A percentile compares a stretch with the other conserved stretches of the same genome.
These are phyloP conservation scores for Lactarius deliciosus DNA, from an alignment of 768 basidiomycete genomes.

Conservation along the genomic window DNA sequence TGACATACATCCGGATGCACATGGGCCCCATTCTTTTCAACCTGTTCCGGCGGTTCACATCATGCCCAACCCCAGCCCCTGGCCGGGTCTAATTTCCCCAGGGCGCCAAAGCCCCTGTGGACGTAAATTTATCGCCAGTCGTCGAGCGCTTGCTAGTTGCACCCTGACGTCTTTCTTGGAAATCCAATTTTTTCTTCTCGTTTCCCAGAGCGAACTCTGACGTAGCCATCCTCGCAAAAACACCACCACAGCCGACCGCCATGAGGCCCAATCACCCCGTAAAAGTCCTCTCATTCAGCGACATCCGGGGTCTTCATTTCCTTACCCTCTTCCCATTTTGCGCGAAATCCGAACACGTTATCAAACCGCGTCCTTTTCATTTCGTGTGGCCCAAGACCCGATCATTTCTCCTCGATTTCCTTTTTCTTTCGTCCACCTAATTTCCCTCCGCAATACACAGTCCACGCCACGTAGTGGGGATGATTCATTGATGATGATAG, in stretches of 20 bases:
- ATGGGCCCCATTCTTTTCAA: not conserved
- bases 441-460: constrained; percentile 1
- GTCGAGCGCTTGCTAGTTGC: constrained; percentile 12
- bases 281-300: not conserved
- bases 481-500: not conserved
- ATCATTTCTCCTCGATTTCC: constrained; percentile 11
- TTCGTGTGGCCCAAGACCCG: not conserved
- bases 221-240: constrained; percentile 21
- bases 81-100: constrained; percentile 23
- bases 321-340: not conserved
- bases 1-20: not conserved
- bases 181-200: constrained; percentile 1
- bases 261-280: constrained; percentile 21
- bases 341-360: constrained; percentile 19
- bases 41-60: not conserved
- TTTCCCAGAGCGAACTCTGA: constrained; percentile 22
- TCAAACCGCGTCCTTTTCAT: constrained; percentile 12
- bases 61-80: constrained; percentile 1
- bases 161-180: constrained; percentile 9
- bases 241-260: constrained; percentile 11
- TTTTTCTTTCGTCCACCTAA: constrained; percentile 8
- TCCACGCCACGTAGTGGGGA: not conserved
- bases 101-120: constrained; percentile 15
- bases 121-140: constrained; percentile 22
- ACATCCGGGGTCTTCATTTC: constrained; percentile 24